Evolutionary conservation across 495 filamentous ascomycete species (phyloP).

Genomic region (Lophiotrema nucula): DNA sequence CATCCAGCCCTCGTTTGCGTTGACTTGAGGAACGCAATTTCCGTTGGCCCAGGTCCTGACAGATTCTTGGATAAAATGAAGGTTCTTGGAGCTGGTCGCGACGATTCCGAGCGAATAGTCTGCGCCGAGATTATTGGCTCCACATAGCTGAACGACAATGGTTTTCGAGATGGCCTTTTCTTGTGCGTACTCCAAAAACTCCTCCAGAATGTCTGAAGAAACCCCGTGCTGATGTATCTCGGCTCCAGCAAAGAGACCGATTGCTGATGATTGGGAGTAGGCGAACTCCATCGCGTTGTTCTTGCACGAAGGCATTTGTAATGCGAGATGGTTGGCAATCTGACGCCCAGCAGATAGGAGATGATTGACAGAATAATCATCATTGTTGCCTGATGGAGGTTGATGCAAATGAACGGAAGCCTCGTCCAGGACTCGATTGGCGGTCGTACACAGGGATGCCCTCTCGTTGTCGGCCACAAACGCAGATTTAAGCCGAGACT

Average conservation of each 20-base stretch:
- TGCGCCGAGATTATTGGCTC: slow-evolving; percentile 2
- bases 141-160: slow-evolving; percentile 11
- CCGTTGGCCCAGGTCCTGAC: slow-evolving; percentile 10
- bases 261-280: slow-evolving; percentile 14
- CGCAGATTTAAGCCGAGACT: neutral
- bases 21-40: neutral
- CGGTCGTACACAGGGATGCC: slow-evolving; percentile 12
- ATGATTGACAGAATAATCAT: slow-evolving; percentile 9
- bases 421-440: slow-evolving; percentile 7
- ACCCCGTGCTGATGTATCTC: slow-evolving; percentile 12
- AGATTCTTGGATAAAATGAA: slow-evolving; percentile 3
- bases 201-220: neutral
- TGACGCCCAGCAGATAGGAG: slow-evolving; percentile 7
- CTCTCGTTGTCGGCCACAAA: slow-evolving; percentile 7
- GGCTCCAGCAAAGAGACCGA: slow-evolving; percentile 8
- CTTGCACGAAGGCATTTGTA: slow-evolving; percentile 10
- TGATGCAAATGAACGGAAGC: neutral
- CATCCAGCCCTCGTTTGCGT: slow-evolving; percentile 10
- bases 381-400: neutral
- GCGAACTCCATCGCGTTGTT: slow-evolving; percentile 13
- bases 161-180: neutral
- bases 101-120: slow-evolving; percentile 13
- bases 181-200: slow-evolving; percentile 11
- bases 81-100: slow-evolving; percentile 8
- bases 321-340: slow-evolving; percentile 8